These are phyloP conservation scores for Incumbomyces delicatus DNA, from an alignment of 2,329 filamentous ascomycete species.

Conservation along the genomic window DNA sequence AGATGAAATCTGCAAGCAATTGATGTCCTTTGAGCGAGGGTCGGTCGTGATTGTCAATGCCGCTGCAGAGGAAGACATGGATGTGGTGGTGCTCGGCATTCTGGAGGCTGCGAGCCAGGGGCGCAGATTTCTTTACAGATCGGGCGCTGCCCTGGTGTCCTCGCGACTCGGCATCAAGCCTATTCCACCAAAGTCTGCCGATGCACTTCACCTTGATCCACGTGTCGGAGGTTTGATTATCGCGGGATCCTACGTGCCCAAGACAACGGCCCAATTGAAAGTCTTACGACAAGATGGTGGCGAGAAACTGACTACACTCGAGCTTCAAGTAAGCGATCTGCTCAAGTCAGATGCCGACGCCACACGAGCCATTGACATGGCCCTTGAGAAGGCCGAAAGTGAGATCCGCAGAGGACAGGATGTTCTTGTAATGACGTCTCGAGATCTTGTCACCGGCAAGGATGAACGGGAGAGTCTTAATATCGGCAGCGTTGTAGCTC, in stretches of 20 bases:
- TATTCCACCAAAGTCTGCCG: slow-evolving; percentile 42
- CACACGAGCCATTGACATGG: slow-evolving; percentile 25
- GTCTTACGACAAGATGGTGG: slow-evolving; percentile 32
- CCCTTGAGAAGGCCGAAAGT: slow-evolving; percentile 29
- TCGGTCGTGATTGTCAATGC: slow-evolving; percentile 45
- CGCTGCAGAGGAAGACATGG: slow-evolving; percentile 45
- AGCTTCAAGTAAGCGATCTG: slow-evolving; percentile 41
- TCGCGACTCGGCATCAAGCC: slow-evolving; percentile 44
- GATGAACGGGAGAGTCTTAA: slow-evolving; percentile 44
- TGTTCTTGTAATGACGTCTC: slow-evolving; percentile 51
- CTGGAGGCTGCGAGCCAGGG: slow-evolving; percentile 32
- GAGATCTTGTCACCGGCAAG: slow-evolving; percentile 40
- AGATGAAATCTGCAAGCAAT: slow-evolving; percentile 31
- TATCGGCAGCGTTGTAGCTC: slow-evolving; percentile 46
- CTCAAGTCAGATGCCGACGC: slow-evolving; percentile 27
- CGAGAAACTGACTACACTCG: slow-evolving; percentile 35
- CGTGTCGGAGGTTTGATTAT: slow-evolving; percentile 43
- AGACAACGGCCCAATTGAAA: slow-evolving; percentile 48
- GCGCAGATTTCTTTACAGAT: slow-evolving; percentile 38
- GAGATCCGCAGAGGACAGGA: slow-evolving; percentile 40
- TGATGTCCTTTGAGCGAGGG: slow-evolving; percentile 29
- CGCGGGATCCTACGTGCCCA: slow-evolving; percentile 50
- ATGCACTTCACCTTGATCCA: slow-evolving; percentile 31
- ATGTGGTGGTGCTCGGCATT: slow-evolving; percentile 44
- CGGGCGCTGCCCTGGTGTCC: slow-evolving; percentile 39